These are phyloP conservation scores for Botrytis elliptica DNA, from an alignment of 2,329 filamentous ascomycete species.

Conservation along the genomic window DNA sequence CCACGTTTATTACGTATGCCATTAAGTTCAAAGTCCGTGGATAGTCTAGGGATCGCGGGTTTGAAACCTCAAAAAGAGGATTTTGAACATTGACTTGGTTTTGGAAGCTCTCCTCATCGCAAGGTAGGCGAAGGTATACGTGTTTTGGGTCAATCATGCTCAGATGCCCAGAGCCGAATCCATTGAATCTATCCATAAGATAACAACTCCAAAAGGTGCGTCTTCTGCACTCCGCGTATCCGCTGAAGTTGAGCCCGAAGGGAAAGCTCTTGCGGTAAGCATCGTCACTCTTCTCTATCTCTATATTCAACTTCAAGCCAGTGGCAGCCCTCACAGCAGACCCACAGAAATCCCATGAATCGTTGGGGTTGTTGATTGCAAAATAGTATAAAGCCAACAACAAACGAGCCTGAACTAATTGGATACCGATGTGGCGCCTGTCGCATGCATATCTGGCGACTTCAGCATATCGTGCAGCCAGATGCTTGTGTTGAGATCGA, in stretches of 20 bases:
- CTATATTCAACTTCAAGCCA: slow-evolving; percentile 62
- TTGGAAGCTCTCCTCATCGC: slow-evolving; percentile 60
- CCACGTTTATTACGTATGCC: slow-evolving; percentile 61
- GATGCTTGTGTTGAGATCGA: slow-evolving; percentile 44
- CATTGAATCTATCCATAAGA: slow-evolving; percentile 66
- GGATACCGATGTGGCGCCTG: slow-evolving; percentile 54
- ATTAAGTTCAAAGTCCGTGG: slow-evolving; percentile 43
- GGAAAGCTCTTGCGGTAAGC: slow-evolving; percentile 46
- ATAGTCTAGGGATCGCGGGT: slow-evolving; percentile 42
- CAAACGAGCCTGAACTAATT: slow-evolving; percentile 66
- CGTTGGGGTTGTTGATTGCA: slow-evolving; percentile 56
- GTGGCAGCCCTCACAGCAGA: slow-evolving; percentile 59
- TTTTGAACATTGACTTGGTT: slow-evolving; percentile 55
- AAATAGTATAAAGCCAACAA: slow-evolving; percentile 66
- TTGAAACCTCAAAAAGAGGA: slow-evolving; percentile 59
- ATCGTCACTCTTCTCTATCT: slow-evolving; percentile 51
- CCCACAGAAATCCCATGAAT: slow-evolving; percentile 64
- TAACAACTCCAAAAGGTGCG: slow-evolving; percentile 73
- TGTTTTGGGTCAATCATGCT: slow-evolving; percentile 62
- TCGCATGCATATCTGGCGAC: slow-evolving; percentile 59
- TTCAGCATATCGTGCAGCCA: slow-evolving; percentile 49
- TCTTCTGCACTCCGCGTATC: slow-evolving; percentile 64
- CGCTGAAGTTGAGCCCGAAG: slow-evolving; percentile 56
- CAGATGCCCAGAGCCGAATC: slow-evolving; percentile 53
- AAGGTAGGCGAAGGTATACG: slow-evolving; percentile 65